phyloP scores from a whole-genome alignment of 2,329 filamentous ascomycete genomes.

The Lachnellula suecica region DNA sequence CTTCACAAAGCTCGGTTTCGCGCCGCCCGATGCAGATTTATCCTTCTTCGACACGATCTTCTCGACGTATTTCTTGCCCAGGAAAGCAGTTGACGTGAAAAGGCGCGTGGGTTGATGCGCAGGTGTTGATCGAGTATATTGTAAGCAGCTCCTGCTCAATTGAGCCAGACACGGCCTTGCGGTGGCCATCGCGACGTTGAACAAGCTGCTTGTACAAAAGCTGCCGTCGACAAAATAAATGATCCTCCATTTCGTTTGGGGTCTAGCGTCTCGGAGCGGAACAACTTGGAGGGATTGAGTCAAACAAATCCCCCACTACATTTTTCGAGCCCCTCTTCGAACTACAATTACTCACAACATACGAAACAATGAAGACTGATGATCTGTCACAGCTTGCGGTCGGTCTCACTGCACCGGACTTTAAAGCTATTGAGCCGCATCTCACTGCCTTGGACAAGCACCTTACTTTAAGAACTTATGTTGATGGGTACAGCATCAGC shows the following conservation, averaged over 20 bases:
- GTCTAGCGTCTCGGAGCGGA: constrained; percentile 15
- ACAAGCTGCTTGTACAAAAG: background rate
- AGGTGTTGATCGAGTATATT: constrained; percentile 13
- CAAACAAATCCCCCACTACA: constrained; percentile 16
- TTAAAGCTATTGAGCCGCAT: constrained; percentile 76
- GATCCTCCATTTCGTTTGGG: constrained; percentile 1
- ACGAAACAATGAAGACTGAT: constrained; percentile 52
- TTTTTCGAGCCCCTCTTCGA: constrained; percentile 14
- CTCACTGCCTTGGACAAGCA: constrained; percentile 81
- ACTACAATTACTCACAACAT: constrained; percentile 13
- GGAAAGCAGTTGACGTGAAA: constrained; percentile 21
- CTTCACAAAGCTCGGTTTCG: constrained; percentile 30
- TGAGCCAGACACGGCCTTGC: constrained; percentile 31
- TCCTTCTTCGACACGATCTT: constrained; percentile 25
- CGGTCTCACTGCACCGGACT: constrained; percentile 62
- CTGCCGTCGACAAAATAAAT: constrained; percentile 3
- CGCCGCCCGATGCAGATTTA: constrained; percentile 6
- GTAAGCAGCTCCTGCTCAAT: constrained; percentile 31
- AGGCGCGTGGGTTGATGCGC: constrained; percentile 13
- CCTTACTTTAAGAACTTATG: constrained; percentile 81
- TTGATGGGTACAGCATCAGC: constrained; percentile 76
- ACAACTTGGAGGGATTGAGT: constrained; percentile 6
- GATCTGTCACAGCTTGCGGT: constrained; percentile 52
- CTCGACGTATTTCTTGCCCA: constrained; percentile 9
- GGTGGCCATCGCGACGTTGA: constrained; percentile 28